Evolutionary conservation across 106 monocot species (phyloP).

Genomic region (Phalaenopsis aphrodite): DNA sequence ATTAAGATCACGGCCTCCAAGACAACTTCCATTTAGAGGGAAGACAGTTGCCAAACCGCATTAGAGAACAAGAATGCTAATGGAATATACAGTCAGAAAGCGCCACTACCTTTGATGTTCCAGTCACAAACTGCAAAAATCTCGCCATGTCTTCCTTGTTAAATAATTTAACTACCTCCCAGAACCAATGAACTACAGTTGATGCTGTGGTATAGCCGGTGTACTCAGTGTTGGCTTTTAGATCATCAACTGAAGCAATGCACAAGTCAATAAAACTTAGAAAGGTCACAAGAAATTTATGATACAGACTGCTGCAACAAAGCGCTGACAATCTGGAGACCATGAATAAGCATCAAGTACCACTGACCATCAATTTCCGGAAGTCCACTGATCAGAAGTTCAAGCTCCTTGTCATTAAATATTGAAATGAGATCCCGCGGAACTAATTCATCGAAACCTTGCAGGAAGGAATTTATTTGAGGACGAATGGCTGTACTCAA

Average conservation of each 20-base stretch:
- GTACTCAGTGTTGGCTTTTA: conserved; percentile 63
- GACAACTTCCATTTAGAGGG: background rate
- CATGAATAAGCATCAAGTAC: background rate
- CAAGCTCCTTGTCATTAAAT: conserved; percentile 74
- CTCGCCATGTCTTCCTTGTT: conserved; percentile 77
- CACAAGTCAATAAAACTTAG: background rate
- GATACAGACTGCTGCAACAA: background rate
- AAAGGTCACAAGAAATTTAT: too few relatives aligned
- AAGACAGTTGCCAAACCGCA: background rate
- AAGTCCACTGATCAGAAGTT: conserved; percentile 72
- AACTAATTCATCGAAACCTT: conserved; percentile 69
- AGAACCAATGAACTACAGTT: conserved; percentile 58
- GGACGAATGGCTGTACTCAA: conserved; percentile 72
- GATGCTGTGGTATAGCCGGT: conserved; percentile 59
- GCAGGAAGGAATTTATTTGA: conserved; percentile 70
- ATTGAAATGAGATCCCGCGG: conserved; percentile 55
- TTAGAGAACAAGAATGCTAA: background rate
- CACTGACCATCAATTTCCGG: conserved; percentile 73
- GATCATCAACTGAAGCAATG: conserved; percentile 46
- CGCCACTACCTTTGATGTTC: conserved; percentile 57
- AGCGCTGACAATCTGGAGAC: background rate
- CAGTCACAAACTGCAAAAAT: conserved; percentile 70
- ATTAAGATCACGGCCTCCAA: background rate
- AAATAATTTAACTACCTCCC: conserved; percentile 68
- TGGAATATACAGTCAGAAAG: background rate